A percentile compares a stretch with the other conserved stretches of the same genome.
Evolutionary conservation across 805 yeast species (phyloP).

Genomic region (Lipomyces sp.): DNA sequence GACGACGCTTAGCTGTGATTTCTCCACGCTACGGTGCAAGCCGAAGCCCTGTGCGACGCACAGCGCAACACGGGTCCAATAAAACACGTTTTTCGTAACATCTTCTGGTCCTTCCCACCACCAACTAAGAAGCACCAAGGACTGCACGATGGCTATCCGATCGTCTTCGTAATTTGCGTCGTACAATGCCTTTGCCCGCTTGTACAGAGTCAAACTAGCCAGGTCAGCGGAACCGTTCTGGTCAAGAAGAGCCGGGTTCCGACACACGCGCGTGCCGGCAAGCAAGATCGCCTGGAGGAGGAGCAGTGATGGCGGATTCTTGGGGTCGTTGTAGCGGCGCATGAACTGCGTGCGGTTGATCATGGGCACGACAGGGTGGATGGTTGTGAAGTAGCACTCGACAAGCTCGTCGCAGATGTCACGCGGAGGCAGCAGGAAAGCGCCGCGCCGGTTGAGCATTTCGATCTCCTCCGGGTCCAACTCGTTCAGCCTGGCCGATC

Average conservation of each 20-base stretch:
- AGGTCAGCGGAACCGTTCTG: conserved; percentile 46
- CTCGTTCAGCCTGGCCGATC: conserved; percentile 34
- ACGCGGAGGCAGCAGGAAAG: conserved; percentile 63
- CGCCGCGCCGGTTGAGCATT: conserved; percentile 48
- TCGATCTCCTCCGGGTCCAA: conserved; percentile 62
- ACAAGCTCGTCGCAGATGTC: conserved; percentile 59
- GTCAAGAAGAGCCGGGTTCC: conserved; percentile 52
- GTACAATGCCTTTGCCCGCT: conserved; percentile 70
- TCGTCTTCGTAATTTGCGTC: conserved; percentile 69
- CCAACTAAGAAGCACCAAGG: conserved; percentile 59
- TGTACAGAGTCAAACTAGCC: conserved; percentile 58
- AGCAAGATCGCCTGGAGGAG: conserved; percentile 67
- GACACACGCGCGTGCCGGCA: conserved; percentile 62
- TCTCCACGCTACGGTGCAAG: conserved; percentile 49
- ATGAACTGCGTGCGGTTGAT: conserved; percentile 61
- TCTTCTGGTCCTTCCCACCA: conserved; percentile 75
- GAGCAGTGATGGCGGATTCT: conserved; percentile 58
- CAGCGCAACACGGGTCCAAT: conserved; percentile 68
- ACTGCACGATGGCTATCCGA: conserved; percentile 58
- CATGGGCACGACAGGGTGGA: conserved; percentile 69
- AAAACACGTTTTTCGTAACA: conserved; percentile 60
- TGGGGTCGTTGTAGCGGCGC: conserved; percentile 52
- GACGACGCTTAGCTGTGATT: conserved; percentile 41
- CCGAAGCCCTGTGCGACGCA: conserved; percentile 74
- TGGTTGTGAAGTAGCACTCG: conserved; percentile 56